Evolutionary conservation across 768 basidiomycete genomes (phyloP).

Genomic region (Leucogyrophana mollusca): DNA sequence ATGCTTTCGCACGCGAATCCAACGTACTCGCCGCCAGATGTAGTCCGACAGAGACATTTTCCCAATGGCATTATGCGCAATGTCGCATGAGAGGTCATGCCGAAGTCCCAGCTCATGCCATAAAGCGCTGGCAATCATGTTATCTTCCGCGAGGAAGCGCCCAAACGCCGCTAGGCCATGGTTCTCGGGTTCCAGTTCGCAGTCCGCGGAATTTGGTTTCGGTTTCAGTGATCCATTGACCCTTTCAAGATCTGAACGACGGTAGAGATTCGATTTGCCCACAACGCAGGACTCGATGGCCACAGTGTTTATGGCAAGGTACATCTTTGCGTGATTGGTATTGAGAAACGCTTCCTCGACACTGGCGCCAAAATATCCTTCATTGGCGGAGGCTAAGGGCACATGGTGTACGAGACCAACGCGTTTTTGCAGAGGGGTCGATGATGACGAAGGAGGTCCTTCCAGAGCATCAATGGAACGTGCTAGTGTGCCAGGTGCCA

Average conservation of each 20-base stretch:
- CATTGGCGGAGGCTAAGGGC: constrained; percentile 79
- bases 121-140: constrained; percentile 89
- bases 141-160: constrained; percentile 93
- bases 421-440: constrained; percentile 36
- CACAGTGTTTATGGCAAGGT: constrained; percentile 87
- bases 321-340: constrained; percentile 98
- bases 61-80: constrained; percentile 86
- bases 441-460: constrained; percentile 35
- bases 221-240: constrained; percentile 68
- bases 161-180: constrained; percentile 78
- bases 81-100: constrained; percentile 89
- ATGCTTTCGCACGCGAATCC: constrained; percentile 95
- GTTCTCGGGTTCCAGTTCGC: constrained; percentile 19
- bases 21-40: constrained; percentile 85
- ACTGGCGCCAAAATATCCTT: constrained; percentile 69
- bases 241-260: constrained; percentile 81
- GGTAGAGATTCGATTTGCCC: constrained; percentile 94
- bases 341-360: constrained; percentile 95
- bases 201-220: constrained; percentile 13
- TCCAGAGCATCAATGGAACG: constrained; percentile 80
- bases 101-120: constrained; percentile 92
- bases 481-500: constrained; percentile 74
- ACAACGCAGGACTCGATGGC: constrained; percentile 94
- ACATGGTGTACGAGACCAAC: constrained; percentile 94
- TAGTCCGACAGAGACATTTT: constrained; percentile 86